phyloP scores from a whole-genome alignment of 208 protist species.

The Zelonia costaricensis region DNA sequence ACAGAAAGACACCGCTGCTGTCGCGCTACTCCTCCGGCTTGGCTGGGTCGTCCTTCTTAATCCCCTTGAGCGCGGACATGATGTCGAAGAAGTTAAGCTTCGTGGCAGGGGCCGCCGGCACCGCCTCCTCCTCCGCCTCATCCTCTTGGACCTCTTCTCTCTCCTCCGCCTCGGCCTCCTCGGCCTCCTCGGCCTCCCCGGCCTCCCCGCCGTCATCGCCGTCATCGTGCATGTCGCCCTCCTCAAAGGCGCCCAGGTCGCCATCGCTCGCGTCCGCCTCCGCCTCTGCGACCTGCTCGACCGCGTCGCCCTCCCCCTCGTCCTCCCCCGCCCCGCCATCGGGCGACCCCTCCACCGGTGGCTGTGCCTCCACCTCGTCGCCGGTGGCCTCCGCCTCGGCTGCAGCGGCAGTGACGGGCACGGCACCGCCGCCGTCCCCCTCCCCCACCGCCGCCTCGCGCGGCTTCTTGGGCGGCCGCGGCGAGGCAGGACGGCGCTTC shows the following conservation, averaged over 20 bases:
- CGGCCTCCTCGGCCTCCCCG: not conserved
- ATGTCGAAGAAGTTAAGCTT: slow-evolving; percentile 59
- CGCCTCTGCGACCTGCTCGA: too few relatives aligned
- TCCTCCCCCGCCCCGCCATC: slow-evolving; percentile 12
- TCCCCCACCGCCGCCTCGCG: slow-evolving; percentile 1
- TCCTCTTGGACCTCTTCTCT: slow-evolving; percentile 1
- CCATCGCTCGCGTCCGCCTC: too few relatives aligned
- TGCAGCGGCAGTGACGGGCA: not conserved
- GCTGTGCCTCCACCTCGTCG: not conserved
- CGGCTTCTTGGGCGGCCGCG: slow-evolving; percentile 11
- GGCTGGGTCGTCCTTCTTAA: slow-evolving; percentile 31
- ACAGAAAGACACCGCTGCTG: too few relatives aligned
- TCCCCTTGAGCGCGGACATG: slow-evolving; percentile 41
- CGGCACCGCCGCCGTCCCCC: not conserved
- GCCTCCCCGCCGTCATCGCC: slow-evolving; percentile 29
- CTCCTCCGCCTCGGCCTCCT: slow-evolving; percentile 9
- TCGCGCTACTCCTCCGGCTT: too few relatives aligned
- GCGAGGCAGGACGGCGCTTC: slow-evolving; percentile 19
- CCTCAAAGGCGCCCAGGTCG: too few relatives aligned
- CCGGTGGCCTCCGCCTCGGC: not conserved
- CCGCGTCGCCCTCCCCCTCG: slow-evolving; percentile 5
- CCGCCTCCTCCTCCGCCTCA: slow-evolving; percentile 9
- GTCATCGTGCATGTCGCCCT: too few relatives aligned
- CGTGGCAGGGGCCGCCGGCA: too few relatives aligned
- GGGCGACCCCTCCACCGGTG: not conserved